Evolutionary conservation across 106 monocot species (phyloP), one percentile per base, ranked within the genome.

Genomic region (Hemerocallis citrina): DNA sequence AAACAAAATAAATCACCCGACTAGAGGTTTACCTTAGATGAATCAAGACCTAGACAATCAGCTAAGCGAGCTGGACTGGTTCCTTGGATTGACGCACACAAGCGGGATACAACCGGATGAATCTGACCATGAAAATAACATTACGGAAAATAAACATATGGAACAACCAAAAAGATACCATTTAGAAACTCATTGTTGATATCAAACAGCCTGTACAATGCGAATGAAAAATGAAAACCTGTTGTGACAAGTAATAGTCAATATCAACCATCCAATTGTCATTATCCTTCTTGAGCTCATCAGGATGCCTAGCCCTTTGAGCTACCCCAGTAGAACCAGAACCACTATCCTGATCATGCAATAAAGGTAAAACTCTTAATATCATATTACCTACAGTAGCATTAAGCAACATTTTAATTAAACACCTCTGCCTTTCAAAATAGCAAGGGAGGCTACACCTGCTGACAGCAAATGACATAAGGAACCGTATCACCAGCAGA

Each of bases 41-140:
- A 87, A 87, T 96, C 96, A 60, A 96, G 81, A n/a, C 96, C 96
- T 43, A 96, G 55, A 66, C 96, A 96, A 42, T 96, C 87, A 17
- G 96, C 96, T 44, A 96, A 72, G 22, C 96, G 78, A 35, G 84
- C 96, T 36, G 96, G 96, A 43, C 84, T 87, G 36, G 96, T 96
- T 28, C 96, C 96, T 69, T 96, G 76, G 79, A 96, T 91, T 12
- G 84, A 90, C 57, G 96, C 96, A 75, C 96, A 96, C 35, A 96
- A 63, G 16, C 96, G 83, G 30, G 90, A 86, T 34, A 90, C 90
- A 1, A 96, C 96, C 47, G 96, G 90, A 77, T 87, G 96, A 63
- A 96, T 96, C 95, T 95, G 74, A 23, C 28, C 35, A 59, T 39
- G 2, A 24, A 17, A 23, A 12, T 8, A 34, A 59, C 20, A 23